A percentile compares a stretch with the other conserved stretches of the same genome.
Conservation (phyloP, 305 asterid species). For the Plantago lanceolata region DNA sequence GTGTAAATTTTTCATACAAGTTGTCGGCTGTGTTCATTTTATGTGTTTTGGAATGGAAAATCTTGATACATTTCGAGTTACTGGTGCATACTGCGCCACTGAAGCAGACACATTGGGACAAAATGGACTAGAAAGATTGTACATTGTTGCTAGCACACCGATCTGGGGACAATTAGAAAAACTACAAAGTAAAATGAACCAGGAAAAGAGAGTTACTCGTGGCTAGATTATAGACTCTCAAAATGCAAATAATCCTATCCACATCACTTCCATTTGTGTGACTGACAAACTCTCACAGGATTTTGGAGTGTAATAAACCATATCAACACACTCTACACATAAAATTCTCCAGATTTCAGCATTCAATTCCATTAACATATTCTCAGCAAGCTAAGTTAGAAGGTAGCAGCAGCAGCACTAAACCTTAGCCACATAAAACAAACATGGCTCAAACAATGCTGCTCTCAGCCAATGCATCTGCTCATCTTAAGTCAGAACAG, state of each 20-base stretch:
- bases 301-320: constrained; percentile 1
- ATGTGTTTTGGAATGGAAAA: neutral
- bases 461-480: constrained; percentile 38
- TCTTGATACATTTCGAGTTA: neutral
- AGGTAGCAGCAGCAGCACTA: neutral
- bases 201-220: constrained; percentile 11
- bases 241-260: constrained; percentile 28
- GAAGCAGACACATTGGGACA: neutral
- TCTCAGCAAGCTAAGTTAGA: neutral
- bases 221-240: constrained; percentile 21
- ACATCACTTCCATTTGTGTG: constrained; percentile 31
- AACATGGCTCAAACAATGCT: constrained; percentile 60
- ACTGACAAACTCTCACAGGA: constrained; percentile 21
- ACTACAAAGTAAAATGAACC: neutral
- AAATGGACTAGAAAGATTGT: neutral
- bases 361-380: neutral
- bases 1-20: too few relatives aligned
- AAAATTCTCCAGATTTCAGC: neutral
- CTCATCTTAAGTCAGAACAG: constrained; percentile 28
- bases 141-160: neutral
- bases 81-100: neutral
- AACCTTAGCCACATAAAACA: neutral
- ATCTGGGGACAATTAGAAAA: neutral
- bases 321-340: neutral
- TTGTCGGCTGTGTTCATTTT: too few relatives aligned